Conservation (phyloP, 2,329 filamentous ascomycete species). For the Diaporthe destruens region DNA sequence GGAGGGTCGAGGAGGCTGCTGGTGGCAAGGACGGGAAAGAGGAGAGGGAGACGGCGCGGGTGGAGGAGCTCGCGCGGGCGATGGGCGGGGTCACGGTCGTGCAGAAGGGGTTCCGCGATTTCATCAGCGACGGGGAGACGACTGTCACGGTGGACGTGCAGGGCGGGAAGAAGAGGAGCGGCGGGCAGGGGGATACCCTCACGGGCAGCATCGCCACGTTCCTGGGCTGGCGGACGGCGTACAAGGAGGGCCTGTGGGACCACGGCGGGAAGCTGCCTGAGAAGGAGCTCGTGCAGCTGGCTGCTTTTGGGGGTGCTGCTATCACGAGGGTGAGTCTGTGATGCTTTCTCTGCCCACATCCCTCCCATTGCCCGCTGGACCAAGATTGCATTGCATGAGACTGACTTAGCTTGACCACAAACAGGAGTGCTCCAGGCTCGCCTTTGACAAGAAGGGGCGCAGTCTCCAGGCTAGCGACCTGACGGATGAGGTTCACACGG, state of each 20-base stretch:
- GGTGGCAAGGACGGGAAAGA: constrained; percentile 43
- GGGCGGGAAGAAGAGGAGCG: constrained; percentile 90
- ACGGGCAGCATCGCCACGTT: constrained; percentile 92
- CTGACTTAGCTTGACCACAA: constrained; percentile 32
- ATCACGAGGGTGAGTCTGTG: constrained; percentile 78
- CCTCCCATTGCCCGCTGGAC: no score
- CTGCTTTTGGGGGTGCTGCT: constrained; percentile 86
- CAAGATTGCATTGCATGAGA: no score
- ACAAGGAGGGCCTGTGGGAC: constrained; percentile 86
- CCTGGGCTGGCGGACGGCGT: constrained; percentile 88
- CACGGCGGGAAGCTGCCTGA: constrained; percentile 56
- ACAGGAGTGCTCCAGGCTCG: constrained; percentile 84
- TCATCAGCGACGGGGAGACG: constrained; percentile 82
- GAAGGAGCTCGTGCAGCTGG: constrained; percentile 75
- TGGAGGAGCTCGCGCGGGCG: constrained; percentile 77
- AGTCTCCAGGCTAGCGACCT: constrained; percentile 93
- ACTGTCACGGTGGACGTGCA: constrained; percentile 82
- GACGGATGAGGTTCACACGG: constrained; percentile 87
- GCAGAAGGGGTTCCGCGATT: constrained; percentile 87
- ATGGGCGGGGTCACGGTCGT: constrained; percentile 91
- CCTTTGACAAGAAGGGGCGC: constrained; percentile 87
- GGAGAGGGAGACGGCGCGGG: constrained; percentile 59
- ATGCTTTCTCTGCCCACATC: not conserved
- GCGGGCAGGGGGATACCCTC: constrained; percentile 94
- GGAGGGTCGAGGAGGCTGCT: constrained; percentile 55